Conservation (phyloP, 371 early-diverging fungal genomes). For the Rhizomucor pusillus region DNA sequence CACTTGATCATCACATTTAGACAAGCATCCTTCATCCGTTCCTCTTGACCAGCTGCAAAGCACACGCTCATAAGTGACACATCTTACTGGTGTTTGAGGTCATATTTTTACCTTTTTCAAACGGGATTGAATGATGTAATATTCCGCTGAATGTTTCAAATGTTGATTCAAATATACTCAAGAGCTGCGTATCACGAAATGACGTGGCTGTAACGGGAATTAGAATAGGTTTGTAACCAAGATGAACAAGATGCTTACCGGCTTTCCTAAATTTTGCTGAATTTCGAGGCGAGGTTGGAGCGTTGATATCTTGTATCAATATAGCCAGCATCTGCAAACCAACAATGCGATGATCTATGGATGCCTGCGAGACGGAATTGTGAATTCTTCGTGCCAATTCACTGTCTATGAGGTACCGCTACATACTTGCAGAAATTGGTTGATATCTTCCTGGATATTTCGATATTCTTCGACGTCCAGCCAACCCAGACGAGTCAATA, state of each 20-base stretch:
- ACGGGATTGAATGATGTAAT: conserved; percentile 36
- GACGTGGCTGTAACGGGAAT: conserved; percentile 56
- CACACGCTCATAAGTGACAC: neutral
- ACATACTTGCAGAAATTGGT: conserved; percentile 66
- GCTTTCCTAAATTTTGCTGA: conserved; percentile 69
- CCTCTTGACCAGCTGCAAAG: conserved; percentile 39
- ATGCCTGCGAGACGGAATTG: conserved; percentile 36
- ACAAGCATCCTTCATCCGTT: conserved; percentile 58
- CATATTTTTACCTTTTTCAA: conserved; percentile 33
- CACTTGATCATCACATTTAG: conserved; percentile 69
- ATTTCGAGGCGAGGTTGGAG: conserved; percentile 61
- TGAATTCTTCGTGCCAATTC: too few species aligned
- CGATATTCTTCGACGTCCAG: conserved; percentile 71
- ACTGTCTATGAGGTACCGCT: too few species aligned
- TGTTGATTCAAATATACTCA: conserved; percentile 69
- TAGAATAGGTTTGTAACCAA: conserved; percentile 5
- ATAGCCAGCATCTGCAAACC: conserved; percentile 62
- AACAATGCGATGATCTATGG: conserved; percentile 60
- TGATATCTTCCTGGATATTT: conserved; percentile 59
- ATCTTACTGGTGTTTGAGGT: neutral
- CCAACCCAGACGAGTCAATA: conserved; percentile 83
- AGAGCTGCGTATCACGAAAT: conserved; percentile 80
- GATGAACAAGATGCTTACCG: conserved; percentile 28
- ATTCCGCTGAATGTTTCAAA: conserved; percentile 57
- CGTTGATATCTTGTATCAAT: conserved; percentile 62